A percentile compares a stretch with the other conserved stretches of the same genome.
These are phyloP conservation scores for Trifolium fragiferum DNA, from an alignment of 306 rosid species.

Conservation along the genomic window DNA sequence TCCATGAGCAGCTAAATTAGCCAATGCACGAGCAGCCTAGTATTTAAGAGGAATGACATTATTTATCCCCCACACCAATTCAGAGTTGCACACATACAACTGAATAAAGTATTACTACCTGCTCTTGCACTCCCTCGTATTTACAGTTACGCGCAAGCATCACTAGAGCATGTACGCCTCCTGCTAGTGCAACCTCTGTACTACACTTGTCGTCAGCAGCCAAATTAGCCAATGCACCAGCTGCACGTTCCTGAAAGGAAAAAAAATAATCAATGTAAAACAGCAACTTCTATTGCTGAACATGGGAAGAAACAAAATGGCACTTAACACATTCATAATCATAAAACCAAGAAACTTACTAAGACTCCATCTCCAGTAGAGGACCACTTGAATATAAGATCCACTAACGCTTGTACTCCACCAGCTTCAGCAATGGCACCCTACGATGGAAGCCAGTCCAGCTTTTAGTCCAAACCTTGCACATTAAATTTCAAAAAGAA, in stretches of 20 bases:
- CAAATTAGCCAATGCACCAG: constrained; percentile 99
- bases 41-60: constrained; percentile 36
- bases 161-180: constrained; percentile 98
- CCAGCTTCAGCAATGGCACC: constrained; percentile 99
- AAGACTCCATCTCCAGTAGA: constrained; percentile 95
- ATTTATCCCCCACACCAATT: constrained; percentile 38
- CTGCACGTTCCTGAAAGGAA: constrained; percentile 89
- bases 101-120: constrained; percentile 56
- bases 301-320: constrained; percentile 33
- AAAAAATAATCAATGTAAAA: constrained; percentile 36
- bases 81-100: background rate
- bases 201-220: constrained; percentile 99
- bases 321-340: constrained; percentile 33
- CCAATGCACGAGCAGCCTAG: constrained; percentile 99
- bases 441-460: constrained; percentile 53
- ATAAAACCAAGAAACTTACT: constrained; percentile 60
- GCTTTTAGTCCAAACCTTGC: constrained; percentile 35
- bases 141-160: constrained; percentile 98
- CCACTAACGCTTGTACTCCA: constrained; percentile 95
- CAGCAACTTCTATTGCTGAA: constrained; percentile 35
- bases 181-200: constrained; percentile 94
- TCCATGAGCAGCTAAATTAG: constrained; percentile 99
- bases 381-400: constrained; percentile 98
- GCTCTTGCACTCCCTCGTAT: constrained; percentile 99
- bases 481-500: constrained; percentile 35